Base-by-base conservation (phyloP, 2,329 filamentous ascomycete species). In the Emergomyces orientalis region DNA sequence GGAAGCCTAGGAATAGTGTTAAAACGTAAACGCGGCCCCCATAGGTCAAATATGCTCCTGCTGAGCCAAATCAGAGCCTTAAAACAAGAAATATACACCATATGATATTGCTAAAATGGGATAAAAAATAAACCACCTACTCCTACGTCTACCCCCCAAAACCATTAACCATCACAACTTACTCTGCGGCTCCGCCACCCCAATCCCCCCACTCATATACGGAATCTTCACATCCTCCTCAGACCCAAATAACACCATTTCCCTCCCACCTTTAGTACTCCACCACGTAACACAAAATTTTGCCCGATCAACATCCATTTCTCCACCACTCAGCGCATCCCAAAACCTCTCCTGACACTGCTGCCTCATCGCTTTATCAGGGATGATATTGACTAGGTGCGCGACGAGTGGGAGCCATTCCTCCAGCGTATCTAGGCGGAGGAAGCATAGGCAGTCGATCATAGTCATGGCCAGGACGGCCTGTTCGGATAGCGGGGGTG, bases 251-350 rank as follows among this genome's bases (percentile, higher is more conserved):
- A 86, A 66, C 5, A 86, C 78, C 68, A 79, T 74, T 63, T 86
- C 84, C 57, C 82, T 77, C 0, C 85, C 85, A 3, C 85, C 84
- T 63, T 82, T 73, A 73, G 84, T 77, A 76, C 86, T 89, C 92
- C 92, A 96, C 92, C 92, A 97, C 1, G 85, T 84, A 22, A 96
- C 88, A 58, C 88, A 91, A 39, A 89, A 82, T 49, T 87, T 85
- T 7, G 90, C 88, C 64, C 91, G 83, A 72, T 95, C 89, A 30
- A 95, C 87, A 74, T 96, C 91, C 85, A 96, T 88, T 77, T 96
- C 91, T 3, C 91, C 91, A 68, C 83, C 86, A 49, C 87, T 87
- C 11, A 96, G 76, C 2, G 91, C 82, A 63, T 94, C 87, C 86
- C 89, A 91, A 73, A 95, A 88, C 59, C 91, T 80, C 66, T 85